Evolutionary conservation across 2,329 filamentous ascomycete genomes (phyloP), one percentile per base, ranked within the genome.

Genomic region (Keithomyces neogunnii): DNA sequence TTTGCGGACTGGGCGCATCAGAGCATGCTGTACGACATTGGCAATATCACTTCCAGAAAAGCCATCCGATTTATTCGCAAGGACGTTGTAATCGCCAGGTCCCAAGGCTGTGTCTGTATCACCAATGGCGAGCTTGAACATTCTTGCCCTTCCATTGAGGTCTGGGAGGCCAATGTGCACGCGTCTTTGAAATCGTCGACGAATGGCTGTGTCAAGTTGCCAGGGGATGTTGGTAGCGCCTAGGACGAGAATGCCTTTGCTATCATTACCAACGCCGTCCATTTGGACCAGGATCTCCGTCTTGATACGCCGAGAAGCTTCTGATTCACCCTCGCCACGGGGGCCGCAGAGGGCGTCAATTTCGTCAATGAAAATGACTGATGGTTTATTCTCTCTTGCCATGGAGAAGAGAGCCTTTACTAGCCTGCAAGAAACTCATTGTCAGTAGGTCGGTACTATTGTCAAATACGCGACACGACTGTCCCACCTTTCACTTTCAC

Each of bases 361-460:
- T 70, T 97, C 92, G 68, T 97, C 92, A 64, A 97, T 96, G 73
- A 97, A 97, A 69, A 97, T 96, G 66, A 99, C 96, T 1, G 91
- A 93, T 1, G 93, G 93, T 62, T 93, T 96, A 70, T 96, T 97
- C 68, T 99, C 93, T 68, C 95, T 85, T 1, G 93, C 93, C 88
- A 99, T 96, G 61, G 87, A 89, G 73, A 99, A 99, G 9, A 99
- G 80, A 57, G 95, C 88, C 66, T 97, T 97, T 52, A 99, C 93
- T 60, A 99, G 80, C 63, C 90, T 95, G 6, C 45, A 32, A 13
- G 42, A 47, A 13, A 10, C 5, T 13, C 3, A 35, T 5, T 3
- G 55, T 67, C 55, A 68, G 62, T 45, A 39, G 38, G 30, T 5
- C 5, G 29, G 9, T 4, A 32, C 59, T 56, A 26, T 13, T 51